A percentile compares a stretch with the other conserved stretches of the same genome.
Conservation (phyloP, 495 filamentous ascomycete genomes). For the Aspergillus nidulans region DNA sequence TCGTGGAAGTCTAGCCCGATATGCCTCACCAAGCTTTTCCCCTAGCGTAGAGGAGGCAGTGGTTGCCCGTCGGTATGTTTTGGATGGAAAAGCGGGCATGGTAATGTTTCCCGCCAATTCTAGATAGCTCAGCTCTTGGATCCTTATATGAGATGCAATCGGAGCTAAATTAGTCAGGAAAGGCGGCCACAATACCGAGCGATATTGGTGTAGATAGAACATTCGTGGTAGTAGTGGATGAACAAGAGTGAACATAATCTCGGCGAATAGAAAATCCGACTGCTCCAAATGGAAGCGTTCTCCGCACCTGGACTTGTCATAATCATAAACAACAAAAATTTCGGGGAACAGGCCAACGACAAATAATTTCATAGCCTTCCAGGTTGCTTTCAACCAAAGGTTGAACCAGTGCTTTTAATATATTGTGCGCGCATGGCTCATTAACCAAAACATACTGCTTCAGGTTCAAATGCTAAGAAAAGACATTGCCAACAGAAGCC, state of each 20-base stretch:
- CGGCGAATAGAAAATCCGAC: slow-evolving; percentile 18
- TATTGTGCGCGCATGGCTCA: neutral
- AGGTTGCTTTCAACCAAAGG: neutral
- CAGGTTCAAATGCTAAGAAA: no score
- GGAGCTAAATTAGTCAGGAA: neutral
- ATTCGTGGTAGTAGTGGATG: no score
- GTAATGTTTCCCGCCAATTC: no score
- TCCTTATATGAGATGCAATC: no score
- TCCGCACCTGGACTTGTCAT: slow-evolving; percentile 11
- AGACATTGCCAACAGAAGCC: neutral
- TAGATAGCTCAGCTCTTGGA: no score
- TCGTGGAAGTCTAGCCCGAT: slow-evolving; percentile 62
- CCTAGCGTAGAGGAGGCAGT: slow-evolving; percentile 47
- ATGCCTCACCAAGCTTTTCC: slow-evolving; percentile 66
- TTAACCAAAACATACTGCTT: no score
- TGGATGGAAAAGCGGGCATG: slow-evolving; percentile 72
- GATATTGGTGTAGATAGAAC: no score
- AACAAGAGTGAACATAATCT: neutral
- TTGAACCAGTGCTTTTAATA: neutral
- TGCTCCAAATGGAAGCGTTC: slow-evolving; percentile 1
- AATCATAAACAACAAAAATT: slow-evolving; percentile 12
- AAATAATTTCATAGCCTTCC: neutral
- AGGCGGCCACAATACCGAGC: neutral
- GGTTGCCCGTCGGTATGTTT: slow-evolving; percentile 59
- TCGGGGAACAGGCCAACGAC: neutral